These are phyloP conservation scores for Aspergillus glaucus DNA, from an alignment of 2,329 filamentous ascomycete species.

Conservation along the genomic window DNA sequence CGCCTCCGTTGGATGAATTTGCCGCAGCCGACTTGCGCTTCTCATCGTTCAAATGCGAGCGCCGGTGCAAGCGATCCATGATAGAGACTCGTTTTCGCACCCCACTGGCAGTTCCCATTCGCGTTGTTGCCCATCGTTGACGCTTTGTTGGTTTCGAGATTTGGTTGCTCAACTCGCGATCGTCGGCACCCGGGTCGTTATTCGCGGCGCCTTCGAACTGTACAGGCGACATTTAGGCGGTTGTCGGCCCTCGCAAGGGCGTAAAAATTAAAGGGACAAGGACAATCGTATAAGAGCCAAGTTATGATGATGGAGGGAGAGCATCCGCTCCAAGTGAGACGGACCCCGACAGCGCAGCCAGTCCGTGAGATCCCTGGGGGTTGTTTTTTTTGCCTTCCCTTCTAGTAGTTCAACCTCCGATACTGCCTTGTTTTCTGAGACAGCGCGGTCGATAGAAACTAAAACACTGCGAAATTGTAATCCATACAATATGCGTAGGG, in stretches of 20 bases:
- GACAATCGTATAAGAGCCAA: conserved; percentile 3
- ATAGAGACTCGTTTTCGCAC: conserved; percentile 75
- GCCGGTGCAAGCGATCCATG: conserved; percentile 65
- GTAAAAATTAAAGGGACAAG: conserved; percentile 16
- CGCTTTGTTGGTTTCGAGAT: conserved; percentile 63
- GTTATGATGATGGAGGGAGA: conserved; percentile 11
- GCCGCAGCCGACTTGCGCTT: conserved; percentile 48
- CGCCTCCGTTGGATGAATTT: conserved; percentile 11
- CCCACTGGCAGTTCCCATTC: conserved; percentile 68
- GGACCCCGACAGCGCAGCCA: conserved; percentile 18
- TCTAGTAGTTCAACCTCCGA: neutral
- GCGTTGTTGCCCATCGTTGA: conserved; percentile 94
- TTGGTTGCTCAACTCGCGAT: conserved; percentile 36
- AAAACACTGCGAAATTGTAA: neutral
- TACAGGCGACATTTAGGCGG: conserved; percentile 35
- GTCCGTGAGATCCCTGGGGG: conserved; percentile 8
- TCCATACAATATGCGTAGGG: neutral
- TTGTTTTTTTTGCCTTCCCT: neutral
- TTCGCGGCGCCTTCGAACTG: conserved; percentile 25
- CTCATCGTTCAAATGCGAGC: conserved; percentile 60
- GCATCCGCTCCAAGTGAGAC: conserved; percentile 23
- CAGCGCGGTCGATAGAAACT: too few species aligned
- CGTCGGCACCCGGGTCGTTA: conserved; percentile 21
- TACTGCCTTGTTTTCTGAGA: neutral
- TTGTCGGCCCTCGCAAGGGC: conserved; percentile 19